These are phyloP conservation scores for Cytospora paraplurivora DNA, from an alignment of 2,329 filamentous ascomycete species.

Conservation along the genomic window DNA sequence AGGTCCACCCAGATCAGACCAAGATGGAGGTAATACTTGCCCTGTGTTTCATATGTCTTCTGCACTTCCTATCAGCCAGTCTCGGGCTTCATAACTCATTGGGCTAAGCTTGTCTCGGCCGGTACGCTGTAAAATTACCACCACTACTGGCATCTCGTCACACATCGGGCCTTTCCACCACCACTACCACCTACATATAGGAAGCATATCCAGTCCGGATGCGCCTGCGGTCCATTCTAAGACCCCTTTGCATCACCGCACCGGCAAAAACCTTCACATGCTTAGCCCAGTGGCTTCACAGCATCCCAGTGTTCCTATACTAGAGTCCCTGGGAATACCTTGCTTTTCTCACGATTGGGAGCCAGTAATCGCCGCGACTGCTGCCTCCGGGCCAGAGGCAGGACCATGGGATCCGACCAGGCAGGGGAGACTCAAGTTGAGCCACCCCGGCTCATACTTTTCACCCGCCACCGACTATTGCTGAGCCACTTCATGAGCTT, in stretches of 20 bases:
- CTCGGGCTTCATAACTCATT: constrained; percentile 4
- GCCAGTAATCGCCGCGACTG: background rate
- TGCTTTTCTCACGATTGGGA: background rate
- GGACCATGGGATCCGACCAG: background rate
- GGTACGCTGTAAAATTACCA: constrained; percentile 17
- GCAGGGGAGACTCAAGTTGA: constrained; percentile 10
- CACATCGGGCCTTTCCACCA: constrained; percentile 9
- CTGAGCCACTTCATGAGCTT: constrained; percentile 23
- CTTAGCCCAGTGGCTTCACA: constrained; percentile 26
- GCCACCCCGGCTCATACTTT: constrained; percentile 21
- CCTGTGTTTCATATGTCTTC: constrained; percentile 5
- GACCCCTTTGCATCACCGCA: constrained; percentile 19
- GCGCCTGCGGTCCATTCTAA: constrained; percentile 6
- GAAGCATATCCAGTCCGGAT: constrained; percentile 11
- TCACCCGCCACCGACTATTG: constrained; percentile 27
- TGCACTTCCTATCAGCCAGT: background rate
- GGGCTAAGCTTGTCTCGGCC: constrained; percentile 27
- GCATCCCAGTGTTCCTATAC: constrained; percentile 4
- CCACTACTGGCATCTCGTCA: constrained; percentile 25
- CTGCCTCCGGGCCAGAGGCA: background rate
- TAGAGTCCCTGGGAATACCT: constrained; percentile 4
- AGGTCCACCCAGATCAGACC: constrained; percentile 8
- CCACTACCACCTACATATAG: background rate
- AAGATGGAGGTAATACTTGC: constrained; percentile 27
- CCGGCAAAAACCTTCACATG: constrained; percentile 13